Percentiles rank a stretch among this genome's conserved stretches.
phyloP scores from a whole-genome alignment of 2,329 filamentous ascomycete genomes.

The Cercospora janseana region DNA sequence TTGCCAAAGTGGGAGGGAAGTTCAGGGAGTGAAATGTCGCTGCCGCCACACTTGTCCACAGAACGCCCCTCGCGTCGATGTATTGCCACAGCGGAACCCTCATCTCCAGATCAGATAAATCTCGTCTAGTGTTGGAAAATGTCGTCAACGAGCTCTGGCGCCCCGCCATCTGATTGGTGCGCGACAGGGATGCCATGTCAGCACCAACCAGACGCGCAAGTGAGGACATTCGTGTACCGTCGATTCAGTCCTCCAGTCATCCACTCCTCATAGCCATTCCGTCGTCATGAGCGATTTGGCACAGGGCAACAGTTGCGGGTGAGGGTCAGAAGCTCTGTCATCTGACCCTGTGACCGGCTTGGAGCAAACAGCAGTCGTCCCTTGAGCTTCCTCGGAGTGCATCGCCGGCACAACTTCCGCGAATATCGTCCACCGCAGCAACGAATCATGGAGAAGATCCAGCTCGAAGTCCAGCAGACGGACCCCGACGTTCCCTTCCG shows the following conservation, averaged over 20 bases:
- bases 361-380: neutral
- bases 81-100: too few relatives aligned
- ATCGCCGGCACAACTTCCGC: neutral
- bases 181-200: neutral
- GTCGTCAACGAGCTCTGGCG: constrained; percentile 9
- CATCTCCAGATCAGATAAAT: too few relatives aligned
- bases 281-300: constrained; percentile 2
- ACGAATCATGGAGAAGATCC: constrained; percentile 20
- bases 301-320: constrained; percentile 8
- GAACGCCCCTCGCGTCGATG: too few relatives aligned
- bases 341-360: constrained; percentile 6
- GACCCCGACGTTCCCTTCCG: constrained; percentile 71
- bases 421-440: neutral
- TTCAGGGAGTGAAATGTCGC: too few relatives aligned
- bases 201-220: neutral
- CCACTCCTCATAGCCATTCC: neutral
- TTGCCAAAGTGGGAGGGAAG: too few relatives aligned
- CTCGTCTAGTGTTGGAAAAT: constrained; percentile 3
- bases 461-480: constrained; percentile 55
- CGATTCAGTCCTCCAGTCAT: neutral
- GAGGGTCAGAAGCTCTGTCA: neutral
- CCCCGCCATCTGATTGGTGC: constrained; percentile 4
- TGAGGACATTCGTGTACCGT: neutral
- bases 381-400: neutral
- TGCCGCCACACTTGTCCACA: too few relatives aligned